Percentiles rank a stretch among this genome's conserved stretches.
Evolutionary conservation across 129 eudicot genomes (phyloP).

Genomic region (Centrapalus pauciflorus): DNA sequence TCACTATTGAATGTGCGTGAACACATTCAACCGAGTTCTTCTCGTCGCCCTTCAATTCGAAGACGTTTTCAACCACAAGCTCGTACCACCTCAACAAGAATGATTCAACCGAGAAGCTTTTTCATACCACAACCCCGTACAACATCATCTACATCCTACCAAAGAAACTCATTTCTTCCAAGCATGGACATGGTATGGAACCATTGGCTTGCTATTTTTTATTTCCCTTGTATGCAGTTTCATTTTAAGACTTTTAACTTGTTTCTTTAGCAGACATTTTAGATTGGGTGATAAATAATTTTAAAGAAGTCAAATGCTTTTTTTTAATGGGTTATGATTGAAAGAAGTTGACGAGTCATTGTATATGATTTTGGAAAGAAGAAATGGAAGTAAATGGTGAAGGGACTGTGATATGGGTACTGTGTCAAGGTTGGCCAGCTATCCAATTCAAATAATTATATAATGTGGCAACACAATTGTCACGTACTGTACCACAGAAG

Average conservation of each 20-base stretch:
- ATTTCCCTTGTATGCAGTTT: not conserved
- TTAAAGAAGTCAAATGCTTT: not conserved
- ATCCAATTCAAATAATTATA: no score
- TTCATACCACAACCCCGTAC: constrained; percentile 43
- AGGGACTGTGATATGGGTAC: not conserved
- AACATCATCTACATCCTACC: constrained; percentile 14
- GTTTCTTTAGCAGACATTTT: not conserved
- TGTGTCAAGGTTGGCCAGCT: not conserved
- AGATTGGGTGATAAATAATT: not conserved
- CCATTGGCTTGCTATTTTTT: not conserved
- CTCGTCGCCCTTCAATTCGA: constrained; percentile 25
- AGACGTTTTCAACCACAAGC: constrained; percentile 36
- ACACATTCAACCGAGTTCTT: constrained; percentile 19
- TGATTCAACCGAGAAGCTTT: constrained; percentile 38
- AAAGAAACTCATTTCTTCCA: constrained; percentile 47
- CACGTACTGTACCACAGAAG: not conserved
- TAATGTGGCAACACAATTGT: not conserved
- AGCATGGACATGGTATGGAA: constrained; percentile 56
- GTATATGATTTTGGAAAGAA: not conserved
- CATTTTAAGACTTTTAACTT: not conserved
- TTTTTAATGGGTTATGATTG: not conserved
- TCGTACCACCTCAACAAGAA: constrained; percentile 35
- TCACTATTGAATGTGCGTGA: constrained; percentile 4
- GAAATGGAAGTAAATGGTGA: not conserved
- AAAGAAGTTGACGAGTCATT: not conserved